Base-by-base conservation (phyloP, 352 stramenopile genomes). In the Peronosclerospora sorghi region DNA sequence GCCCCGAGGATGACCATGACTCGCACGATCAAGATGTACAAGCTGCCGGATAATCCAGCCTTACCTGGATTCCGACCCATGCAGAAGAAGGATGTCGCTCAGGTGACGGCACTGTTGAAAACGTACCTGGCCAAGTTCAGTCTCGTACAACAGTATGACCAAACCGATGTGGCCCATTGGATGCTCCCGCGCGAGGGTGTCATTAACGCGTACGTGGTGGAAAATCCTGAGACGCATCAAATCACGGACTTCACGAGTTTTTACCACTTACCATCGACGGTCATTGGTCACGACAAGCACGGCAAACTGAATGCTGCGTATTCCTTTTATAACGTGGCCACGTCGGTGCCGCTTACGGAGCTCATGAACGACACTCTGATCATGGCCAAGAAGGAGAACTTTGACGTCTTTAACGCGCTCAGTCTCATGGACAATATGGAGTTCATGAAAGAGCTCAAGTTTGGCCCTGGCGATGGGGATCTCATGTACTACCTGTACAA, bases 201-300 rank as follows among this genome's bases (percentile, higher is more conserved):
- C 17, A 87, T 99, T 23, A 95, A 87, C 52, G 90, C 89, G 24
- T 99, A 96, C 62, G 81, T 96, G 14, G 68, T 95, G 1, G 74
- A 90, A 35, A 74, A 92, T 59, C 57, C 68, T 0, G 48, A 60
- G 30, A 81, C 57, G 24, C 62, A 86, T 59, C 67, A 87, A 39
- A 66, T 98, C 48, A 98, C 87, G 27, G 95, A 98, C 70, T 89
- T 99, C 44, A 90, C 80, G 42, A 92, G 81, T 63, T 99, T 97
- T 54, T 99, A 99, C 76, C 94, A 99, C 60, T 62, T 99, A 42
- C 95, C 95, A 32, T 98, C 88, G 9, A 96, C 93, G 0, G 84
- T 99, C 44, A 88, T 99, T 35, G 83, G 87, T 35, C 79, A 98
- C 64, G 54, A 79, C 21, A 97, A 97, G 67, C 85, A 99, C 71